A percentile compares a stretch with the other conserved stretches of the same genome.
These are phyloP conservation scores for Ziziphus jujuba DNA, from an alignment of 306 rosid genomes.

Conservation along the genomic window DNA sequence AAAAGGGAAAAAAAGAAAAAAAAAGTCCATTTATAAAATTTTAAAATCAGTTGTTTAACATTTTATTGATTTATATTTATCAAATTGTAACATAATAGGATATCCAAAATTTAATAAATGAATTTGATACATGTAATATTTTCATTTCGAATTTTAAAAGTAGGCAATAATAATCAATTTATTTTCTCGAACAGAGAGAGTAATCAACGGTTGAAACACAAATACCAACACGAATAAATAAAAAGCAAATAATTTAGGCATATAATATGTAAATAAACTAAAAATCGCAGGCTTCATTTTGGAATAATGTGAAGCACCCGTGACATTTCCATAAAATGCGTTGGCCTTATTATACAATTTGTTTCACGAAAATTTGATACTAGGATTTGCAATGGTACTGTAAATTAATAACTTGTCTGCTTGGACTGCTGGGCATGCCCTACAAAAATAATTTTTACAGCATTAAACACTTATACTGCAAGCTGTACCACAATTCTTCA, in stretches of 20 bases:
- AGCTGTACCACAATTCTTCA: constrained; percentile 20
- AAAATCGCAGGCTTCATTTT: constrained; percentile 5
- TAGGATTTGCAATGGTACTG: constrained; percentile 25
- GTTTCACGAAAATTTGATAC: constrained; percentile 11
- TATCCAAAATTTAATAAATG: too few species aligned
- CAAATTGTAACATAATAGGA: too few species aligned
- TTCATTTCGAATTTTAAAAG: too few species aligned
- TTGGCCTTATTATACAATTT: constrained; percentile 18
- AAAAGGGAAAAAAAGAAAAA: too few species aligned
- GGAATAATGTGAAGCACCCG: constrained; percentile 39
- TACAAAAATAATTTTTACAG: constrained; percentile 25
- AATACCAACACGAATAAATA: neutral
- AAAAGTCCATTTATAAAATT: too few species aligned
- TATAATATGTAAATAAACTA: neutral
- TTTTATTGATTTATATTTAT: too few species aligned
- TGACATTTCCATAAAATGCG: constrained; percentile 34
- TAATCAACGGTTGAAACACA: neutral
- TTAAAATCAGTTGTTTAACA: too few species aligned
- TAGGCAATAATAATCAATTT: too few species aligned
- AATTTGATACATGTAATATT: too few species aligned
- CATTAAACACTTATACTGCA: constrained; percentile 23
- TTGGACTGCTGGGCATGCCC: constrained; percentile 45
- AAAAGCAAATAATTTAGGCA: neutral
- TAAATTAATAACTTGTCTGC: constrained; percentile 23
- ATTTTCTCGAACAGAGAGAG: neutral